phyloP scores from a whole-genome alignment of 352 stramenopile genomes.

The Pythium biforme region DNA sequence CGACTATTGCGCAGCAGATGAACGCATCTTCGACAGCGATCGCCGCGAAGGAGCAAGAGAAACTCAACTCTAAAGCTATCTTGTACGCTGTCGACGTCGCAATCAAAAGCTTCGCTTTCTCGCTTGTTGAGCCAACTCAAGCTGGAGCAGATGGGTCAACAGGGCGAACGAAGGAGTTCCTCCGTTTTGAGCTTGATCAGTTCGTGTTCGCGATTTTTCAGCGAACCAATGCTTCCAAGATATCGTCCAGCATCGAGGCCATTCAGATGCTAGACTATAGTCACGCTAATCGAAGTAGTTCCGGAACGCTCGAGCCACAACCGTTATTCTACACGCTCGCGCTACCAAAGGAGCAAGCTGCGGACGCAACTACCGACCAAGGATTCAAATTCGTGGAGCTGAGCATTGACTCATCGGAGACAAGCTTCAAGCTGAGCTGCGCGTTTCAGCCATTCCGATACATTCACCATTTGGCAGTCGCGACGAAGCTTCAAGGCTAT shows the following conservation, averaged over 20 bases:
- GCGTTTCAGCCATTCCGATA: slow-evolving; percentile 62
- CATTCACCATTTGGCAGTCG: slow-evolving; percentile 68
- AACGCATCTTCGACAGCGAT: slow-evolving; percentile 48
- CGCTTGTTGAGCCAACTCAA: slow-evolving; percentile 32
- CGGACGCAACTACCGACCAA: background rate
- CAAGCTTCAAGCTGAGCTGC: slow-evolving; percentile 55
- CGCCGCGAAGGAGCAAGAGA: slow-evolving; percentile 41
- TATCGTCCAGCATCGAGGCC: slow-evolving; percentile 56
- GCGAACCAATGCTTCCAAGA: slow-evolving; percentile 42
- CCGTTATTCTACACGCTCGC: slow-evolving; percentile 41
- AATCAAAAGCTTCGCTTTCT: slow-evolving; percentile 55
- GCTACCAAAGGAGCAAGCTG: background rate
- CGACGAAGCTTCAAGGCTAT: slow-evolving; percentile 62
- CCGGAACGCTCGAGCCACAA: slow-evolving; percentile 24
- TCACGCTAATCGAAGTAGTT: slow-evolving; percentile 22
- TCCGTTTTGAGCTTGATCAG: slow-evolving; percentile 66
- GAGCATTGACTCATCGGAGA: slow-evolving; percentile 55
- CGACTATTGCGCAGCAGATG: slow-evolving; percentile 58
- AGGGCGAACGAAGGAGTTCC: slow-evolving; percentile 42
- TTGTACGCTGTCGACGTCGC: slow-evolving; percentile 64
- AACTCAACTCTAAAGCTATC: slow-evolving; percentile 52
- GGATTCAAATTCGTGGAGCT: slow-evolving; percentile 38
- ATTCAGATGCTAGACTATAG: slow-evolving; percentile 73
- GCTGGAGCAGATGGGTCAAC: background rate
- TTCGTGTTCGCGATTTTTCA: slow-evolving; percentile 70